Percentiles rank a stretch among this genome's conserved stretches.
Conservation (phyloP, 805 yeast species). For the Zygotorulaspora danielsina region DNA sequence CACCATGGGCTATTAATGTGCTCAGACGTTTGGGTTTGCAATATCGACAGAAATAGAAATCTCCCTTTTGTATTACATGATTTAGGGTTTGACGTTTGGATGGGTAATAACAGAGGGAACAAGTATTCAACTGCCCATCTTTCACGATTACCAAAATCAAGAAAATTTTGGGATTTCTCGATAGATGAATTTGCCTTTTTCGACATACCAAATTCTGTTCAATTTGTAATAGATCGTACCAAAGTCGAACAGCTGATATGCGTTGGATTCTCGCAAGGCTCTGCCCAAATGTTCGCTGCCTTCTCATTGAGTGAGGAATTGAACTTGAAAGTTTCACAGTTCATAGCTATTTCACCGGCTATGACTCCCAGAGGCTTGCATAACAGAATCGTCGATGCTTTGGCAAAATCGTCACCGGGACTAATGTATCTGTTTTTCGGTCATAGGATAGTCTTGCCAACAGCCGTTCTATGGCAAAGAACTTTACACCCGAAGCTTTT, state of each 20-base stretch:
- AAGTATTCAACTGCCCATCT: constrained; percentile 84
- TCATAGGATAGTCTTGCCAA: constrained; percentile 63
- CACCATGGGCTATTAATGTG: constrained; percentile 93
- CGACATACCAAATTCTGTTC: constrained; percentile 82
- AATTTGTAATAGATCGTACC: constrained; percentile 59
- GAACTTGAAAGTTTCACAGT: constrained; percentile 49
- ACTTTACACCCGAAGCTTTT: constrained; percentile 33
- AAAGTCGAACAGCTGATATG: constrained; percentile 49
- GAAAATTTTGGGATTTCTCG: constrained; percentile 79
- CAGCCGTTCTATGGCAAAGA: constrained; percentile 74
- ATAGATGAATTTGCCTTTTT: constrained; percentile 87
- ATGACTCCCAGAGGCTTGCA: constrained; percentile 84
- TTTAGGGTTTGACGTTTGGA: constrained; percentile 88
- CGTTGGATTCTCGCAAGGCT: constrained; percentile 90
- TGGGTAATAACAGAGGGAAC: constrained; percentile 90
- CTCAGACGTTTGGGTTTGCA: constrained; percentile 74
- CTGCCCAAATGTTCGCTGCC: constrained; percentile 89
- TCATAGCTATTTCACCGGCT: constrained; percentile 90
- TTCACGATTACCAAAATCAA: constrained; percentile 38
- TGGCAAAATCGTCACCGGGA: constrained; percentile 72
- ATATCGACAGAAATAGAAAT: constrained; percentile 44
- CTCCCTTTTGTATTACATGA: constrained; percentile 76
- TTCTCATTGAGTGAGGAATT: constrained; percentile 61
- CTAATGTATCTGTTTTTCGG: constrained; percentile 72
- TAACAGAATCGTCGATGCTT: constrained; percentile 68